Base-by-base conservation (phyloP, 2,329 filamentous ascomycete species). In the Penicillium sp. region DNA sequence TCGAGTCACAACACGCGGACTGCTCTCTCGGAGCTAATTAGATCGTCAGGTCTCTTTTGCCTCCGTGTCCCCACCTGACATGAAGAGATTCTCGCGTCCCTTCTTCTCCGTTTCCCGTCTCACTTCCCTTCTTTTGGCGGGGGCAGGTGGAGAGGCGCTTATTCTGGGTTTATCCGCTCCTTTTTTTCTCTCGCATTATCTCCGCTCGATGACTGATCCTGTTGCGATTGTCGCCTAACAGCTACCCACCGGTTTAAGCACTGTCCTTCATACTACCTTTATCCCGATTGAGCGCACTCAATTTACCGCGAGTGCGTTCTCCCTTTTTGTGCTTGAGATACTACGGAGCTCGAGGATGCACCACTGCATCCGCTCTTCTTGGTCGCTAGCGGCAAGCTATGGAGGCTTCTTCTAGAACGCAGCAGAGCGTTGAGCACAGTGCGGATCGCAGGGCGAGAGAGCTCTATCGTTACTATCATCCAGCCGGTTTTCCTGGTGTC, bases 381-480 rank as follows among this genome's bases (percentile, higher is more conserved):
- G 28, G 20, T 29, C 37, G 35, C 44, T 38, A 49, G 45, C 41
- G 33, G 32, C n/a, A 56, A 28, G 54, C 27, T 20, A 62, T 61
- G 57, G 42, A 57, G 13, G 13, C 20, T 29, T 33, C 42, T 25
- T 37, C 47, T 38, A 53, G 23, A 28, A 27, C 45, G n/a, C 7
- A 40, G 9, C 47, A 44, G 24, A 50, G 54, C 28, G 46, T 49
- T 28, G 54, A 62, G 24, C 64, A 66, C 40, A 58, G 47, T 32
- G 59, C 61, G 20, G 64, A 67, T 47, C 68, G 68, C 42, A 56
- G 67, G 47, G 64, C 59, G 29, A 65, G 70, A 31, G 70, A 72
- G 49, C 61, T 72, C 27, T 72, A 72, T 53, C 67, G 70, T 45
- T 72, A 70, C 48, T 71, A 72, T 42, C 66, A 66, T 27, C 70